Percentiles rank a stretch among this genome's conserved stretches.
Conservation (phyloP, 2,329 filamentous ascomycete species). For the Aureobasidium sp. region DNA sequence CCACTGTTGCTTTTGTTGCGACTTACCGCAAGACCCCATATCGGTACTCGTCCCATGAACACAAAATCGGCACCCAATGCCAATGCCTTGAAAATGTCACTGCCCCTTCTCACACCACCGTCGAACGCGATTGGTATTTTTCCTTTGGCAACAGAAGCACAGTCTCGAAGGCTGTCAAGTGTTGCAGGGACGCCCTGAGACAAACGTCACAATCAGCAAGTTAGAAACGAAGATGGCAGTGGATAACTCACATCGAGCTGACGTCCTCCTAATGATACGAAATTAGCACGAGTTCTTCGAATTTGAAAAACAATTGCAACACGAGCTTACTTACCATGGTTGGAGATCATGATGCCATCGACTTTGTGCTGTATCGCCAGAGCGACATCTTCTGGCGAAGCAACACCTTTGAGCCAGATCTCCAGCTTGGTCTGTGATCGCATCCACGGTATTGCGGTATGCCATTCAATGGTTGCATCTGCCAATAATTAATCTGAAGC, state of each 20-base stretch:
- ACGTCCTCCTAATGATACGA: conserved; percentile 27
- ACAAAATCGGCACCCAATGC: conserved; percentile 43
- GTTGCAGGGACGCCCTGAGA: conserved; percentile 38
- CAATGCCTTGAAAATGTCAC: conserved; percentile 50
- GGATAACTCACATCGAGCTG: conserved; percentile 40
- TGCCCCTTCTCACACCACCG: conserved; percentile 46
- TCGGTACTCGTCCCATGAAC: conserved; percentile 39
- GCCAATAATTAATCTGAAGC: neutral
- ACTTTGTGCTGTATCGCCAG: conserved; percentile 35
- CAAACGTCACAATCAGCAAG: neutral
- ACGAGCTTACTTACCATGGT: conserved; percentile 38
- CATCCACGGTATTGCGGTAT: conserved; percentile 39
- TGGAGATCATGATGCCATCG: conserved; percentile 42
- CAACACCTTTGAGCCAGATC: conserved; percentile 38
- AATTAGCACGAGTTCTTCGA: neutral
- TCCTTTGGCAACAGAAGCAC: conserved; percentile 31
- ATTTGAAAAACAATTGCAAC: neutral
- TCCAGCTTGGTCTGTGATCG: conserved; percentile 39
- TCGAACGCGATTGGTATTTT: conserved; percentile 55
- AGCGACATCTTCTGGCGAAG: conserved; percentile 32
- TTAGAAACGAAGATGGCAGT: neutral
- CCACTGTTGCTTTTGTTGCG: neutral
- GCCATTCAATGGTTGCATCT: conserved; percentile 28
- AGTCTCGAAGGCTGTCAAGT: conserved; percentile 40
- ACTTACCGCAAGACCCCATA: conserved; percentile 42